Conservation (phyloP, 257 asterid species). For the Solanum gracilifrons region DNA sequence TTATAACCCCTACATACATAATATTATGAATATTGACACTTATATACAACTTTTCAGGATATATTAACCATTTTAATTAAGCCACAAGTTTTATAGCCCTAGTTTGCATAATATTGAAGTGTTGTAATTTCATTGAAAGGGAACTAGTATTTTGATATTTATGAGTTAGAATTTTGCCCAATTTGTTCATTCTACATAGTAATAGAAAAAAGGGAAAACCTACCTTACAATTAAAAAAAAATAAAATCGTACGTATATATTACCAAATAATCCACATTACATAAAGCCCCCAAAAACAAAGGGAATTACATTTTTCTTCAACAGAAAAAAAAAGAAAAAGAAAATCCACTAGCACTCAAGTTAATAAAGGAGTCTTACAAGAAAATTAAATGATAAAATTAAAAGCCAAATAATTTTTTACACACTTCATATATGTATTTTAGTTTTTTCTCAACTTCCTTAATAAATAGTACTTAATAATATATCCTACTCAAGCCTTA, state of each 20-base stretch:
- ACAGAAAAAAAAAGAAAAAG: neutral
- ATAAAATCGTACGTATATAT: neutral
- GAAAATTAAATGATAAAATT: neutral
- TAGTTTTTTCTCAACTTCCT: neutral
- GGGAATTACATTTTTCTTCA: neutral
- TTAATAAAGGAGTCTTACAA: neutral
- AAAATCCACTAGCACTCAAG: constrained; percentile 1
- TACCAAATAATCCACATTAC: neutral
- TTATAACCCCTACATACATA: neutral
- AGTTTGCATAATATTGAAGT: neutral
- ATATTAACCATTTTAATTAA: neutral
- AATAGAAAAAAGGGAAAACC: neutral
- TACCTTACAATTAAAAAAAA: neutral
- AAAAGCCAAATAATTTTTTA: neutral
- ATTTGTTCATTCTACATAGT: neutral
- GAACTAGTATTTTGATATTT: neutral
- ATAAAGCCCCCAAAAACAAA: neutral
- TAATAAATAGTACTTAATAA: neutral
- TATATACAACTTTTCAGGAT: neutral
- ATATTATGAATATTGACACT: neutral
- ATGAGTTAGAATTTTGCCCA: neutral
- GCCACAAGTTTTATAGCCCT: neutral
- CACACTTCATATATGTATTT: neutral
- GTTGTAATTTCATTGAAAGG: neutral
- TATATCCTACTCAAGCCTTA: neutral